Evolutionary conservation across 2,329 filamentous ascomycete genomes (phyloP), one percentile per base, ranked within the genome.

Genomic region (Exophiala bonariae): DNA sequence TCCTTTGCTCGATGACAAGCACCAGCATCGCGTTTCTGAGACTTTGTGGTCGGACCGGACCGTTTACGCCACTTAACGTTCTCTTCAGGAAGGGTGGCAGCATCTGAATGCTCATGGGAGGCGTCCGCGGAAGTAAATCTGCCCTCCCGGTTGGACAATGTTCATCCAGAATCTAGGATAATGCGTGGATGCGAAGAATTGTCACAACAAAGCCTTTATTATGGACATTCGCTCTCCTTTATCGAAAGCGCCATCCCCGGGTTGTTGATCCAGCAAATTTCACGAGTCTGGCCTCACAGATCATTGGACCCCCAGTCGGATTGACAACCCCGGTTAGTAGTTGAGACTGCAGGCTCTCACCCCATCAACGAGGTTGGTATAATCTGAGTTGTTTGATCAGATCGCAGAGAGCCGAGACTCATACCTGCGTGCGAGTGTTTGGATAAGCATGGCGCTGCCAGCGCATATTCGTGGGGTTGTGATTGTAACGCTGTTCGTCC

Each of bases 171-270:
- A n/a, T n/a, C n/a, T n/a, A n/a, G n/a, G n/a, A n/a, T n/a, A n/a
- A n/a, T n/a, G n/a, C n/a, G n/a, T n/a, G n/a, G n/a, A n/a, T n/a
- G n/a, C n/a, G n/a, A n/a, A n/a, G n/a, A n/a, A n/a, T n/a, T n/a
- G n/a, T n/a, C n/a, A n/a, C n/a, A n/a, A n/a, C n/a, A n/a, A n/a
- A n/a, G n/a, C n/a, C n/a, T n/a, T n/a, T n/a, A n/a, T n/a, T n/a
- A n/a, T n/a, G n/a, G n/a, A n/a, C n/a, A n/a, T n/a, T n/a, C n/a
- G n/a, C n/a, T n/a, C n/a, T 26, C 23, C 23, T 26, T 26, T 26
- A 26, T 11, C n/a, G 17, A 5, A 6, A 33, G 34, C 42, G 41
- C 16, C 50, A 52, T 41, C 50, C 50, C 45, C 36, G 50, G 50
- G 50, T 52, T 52, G 50, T 49, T 37, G 6, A 34, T 28, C 14